Evolutionary conservation across 768 basidiomycete genomes (phyloP).

Genomic region (Hortiboletus flavorubellus): DNA sequence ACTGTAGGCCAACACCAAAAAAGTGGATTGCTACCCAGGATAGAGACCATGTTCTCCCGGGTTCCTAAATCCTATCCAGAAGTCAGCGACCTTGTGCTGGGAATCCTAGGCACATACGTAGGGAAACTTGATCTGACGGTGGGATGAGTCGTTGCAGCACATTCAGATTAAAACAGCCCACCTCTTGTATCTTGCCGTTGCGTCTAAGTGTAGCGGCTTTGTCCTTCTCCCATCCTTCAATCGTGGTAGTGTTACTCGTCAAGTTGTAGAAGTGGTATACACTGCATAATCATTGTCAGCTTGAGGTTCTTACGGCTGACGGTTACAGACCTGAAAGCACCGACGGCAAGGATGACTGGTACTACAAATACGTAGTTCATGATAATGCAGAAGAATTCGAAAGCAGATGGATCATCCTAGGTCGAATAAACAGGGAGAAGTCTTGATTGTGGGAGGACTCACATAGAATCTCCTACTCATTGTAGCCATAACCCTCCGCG

Average conservation of each 20-base stretch:
- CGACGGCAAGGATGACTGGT: slow-evolving; percentile 85
- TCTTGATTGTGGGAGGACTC: slow-evolving; percentile 16
- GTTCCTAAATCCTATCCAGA: slow-evolving; percentile 69
- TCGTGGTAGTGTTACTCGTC: slow-evolving; percentile 84
- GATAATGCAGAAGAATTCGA: slow-evolving; percentile 80
- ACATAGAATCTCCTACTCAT: slow-evolving; percentile 52
- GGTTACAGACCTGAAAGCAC: slow-evolving; percentile 72
- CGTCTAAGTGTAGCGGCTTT: slow-evolving; percentile 83
- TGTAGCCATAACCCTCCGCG: slow-evolving; percentile 53
- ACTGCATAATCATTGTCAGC: slow-evolving; percentile 39
- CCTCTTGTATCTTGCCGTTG: slow-evolving; percentile 81
- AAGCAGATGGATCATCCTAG: slow-evolving; percentile 64
- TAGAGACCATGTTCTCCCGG: slow-evolving; percentile 66
- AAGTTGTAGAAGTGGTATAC: slow-evolving; percentile 85
- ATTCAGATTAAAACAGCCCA: slow-evolving; percentile 24
- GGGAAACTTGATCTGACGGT: slow-evolving; percentile 77
- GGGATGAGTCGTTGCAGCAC: neutral
- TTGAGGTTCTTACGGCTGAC: neutral
- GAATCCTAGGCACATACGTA: slow-evolving; percentile 56
- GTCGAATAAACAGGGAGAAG: neutral
- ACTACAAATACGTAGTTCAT: slow-evolving; percentile 82
- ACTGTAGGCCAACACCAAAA: slow-evolving; percentile 83
- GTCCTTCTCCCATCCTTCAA: slow-evolving; percentile 98
- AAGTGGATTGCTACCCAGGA: slow-evolving; percentile 72
- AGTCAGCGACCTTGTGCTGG: slow-evolving; percentile 7